Base-by-base conservation (phyloP, 1,139 yeast genomes). In the Candida sp. region DNA sequence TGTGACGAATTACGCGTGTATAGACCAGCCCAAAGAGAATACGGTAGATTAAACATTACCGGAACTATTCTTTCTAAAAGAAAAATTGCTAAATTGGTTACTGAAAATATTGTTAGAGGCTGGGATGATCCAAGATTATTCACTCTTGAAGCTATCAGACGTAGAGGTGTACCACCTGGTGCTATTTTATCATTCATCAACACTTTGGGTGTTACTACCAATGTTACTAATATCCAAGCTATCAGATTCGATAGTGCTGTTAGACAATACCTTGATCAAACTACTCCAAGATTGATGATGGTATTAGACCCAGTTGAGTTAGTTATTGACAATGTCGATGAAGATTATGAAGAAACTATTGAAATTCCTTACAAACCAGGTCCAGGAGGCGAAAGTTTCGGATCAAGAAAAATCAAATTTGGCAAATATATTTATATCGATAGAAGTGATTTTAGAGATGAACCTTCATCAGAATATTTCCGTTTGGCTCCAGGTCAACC, bases 101-200 rank as follows among this genome's bases (percentile, higher is more conserved):
- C 80, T 46, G 93, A 84, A 25, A 73, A 78, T 5, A 71, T 77
- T 55, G 99, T 95, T 30, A 82, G 97, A 64, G 97, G 89, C 36
- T 95, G 99, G 99, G 95, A 95, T 66, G 99, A 95, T 68, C 99
- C 99, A 54, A 81, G 99, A 60, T 76, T 95, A 59, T 93, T 83
- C 66, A 95, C 99, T 6, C 77, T 95, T 54, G 99, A 90, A 57
- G 97, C 95, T 38, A 83, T 95, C 48, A 86, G 89, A 61, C 87
- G 99, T 66, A 87, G 99, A 64, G 99, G 99, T 70, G 84, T 95
- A 6, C 99, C 99, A 51, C 99, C 99, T n/a, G 98, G 98, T 33
- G 97, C 98, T 22, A 88, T 95, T 61, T 76, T 95, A 57, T 80
- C 90, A 35, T 95, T 95, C 64, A 87, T 95, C 58, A 89, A 91